Percentiles rank a stretch among this genome's conserved stretches.
Conservation (phyloP, 2,329 filamentous ascomycete species). For the Conoideocrella luteorostrata region DNA sequence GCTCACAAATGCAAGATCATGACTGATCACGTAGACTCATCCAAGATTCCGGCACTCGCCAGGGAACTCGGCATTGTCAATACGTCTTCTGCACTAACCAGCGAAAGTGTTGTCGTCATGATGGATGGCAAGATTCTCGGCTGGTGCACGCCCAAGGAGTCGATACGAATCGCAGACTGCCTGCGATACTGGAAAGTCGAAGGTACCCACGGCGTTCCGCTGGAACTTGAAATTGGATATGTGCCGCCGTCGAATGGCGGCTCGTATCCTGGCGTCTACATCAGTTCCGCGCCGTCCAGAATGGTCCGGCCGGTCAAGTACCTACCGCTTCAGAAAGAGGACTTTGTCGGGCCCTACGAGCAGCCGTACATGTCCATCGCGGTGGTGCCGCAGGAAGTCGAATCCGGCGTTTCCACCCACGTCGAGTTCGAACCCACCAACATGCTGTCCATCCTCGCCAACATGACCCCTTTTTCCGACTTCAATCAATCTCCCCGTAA, state of each 20-base stretch:
- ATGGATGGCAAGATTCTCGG: constrained; percentile 86
- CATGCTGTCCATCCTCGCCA: constrained; percentile 94
- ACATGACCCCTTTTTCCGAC: constrained; percentile 98
- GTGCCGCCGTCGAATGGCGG: constrained; percentile 82
- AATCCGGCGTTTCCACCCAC: constrained; percentile 84
- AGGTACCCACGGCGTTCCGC: constrained; percentile 70
- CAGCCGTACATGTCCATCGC: constrained; percentile 99
- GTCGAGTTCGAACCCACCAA: constrained; percentile 93
- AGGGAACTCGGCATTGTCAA: constrained; percentile 73
- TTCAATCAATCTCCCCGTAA: constrained; percentile 98
- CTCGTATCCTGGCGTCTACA: constrained; percentile 94
- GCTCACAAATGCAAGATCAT: constrained; percentile 91
- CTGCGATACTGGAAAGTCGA: constrained; percentile 94
- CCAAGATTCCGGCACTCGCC: constrained; percentile 65
- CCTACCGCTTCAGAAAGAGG: constrained; percentile 74
- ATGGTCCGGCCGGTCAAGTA: constrained; percentile 94
- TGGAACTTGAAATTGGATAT: constrained; percentile 85
- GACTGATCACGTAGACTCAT: constrained; percentile 68
- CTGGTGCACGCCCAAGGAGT: constrained; percentile 81
- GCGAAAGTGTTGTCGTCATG: constrained; percentile 83
- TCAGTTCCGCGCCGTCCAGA: constrained; percentile 76
- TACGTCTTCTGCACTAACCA: constrained; percentile 68
- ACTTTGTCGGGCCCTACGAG: constrained; percentile 88
- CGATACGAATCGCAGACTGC: constrained; percentile 74
- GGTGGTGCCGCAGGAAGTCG: constrained; percentile 78